Evolutionary conservation across 2,329 filamentous ascomycete species (phyloP), one percentile per base, ranked within the genome.

Genomic region (Dichotomopilus funicola): DNA sequence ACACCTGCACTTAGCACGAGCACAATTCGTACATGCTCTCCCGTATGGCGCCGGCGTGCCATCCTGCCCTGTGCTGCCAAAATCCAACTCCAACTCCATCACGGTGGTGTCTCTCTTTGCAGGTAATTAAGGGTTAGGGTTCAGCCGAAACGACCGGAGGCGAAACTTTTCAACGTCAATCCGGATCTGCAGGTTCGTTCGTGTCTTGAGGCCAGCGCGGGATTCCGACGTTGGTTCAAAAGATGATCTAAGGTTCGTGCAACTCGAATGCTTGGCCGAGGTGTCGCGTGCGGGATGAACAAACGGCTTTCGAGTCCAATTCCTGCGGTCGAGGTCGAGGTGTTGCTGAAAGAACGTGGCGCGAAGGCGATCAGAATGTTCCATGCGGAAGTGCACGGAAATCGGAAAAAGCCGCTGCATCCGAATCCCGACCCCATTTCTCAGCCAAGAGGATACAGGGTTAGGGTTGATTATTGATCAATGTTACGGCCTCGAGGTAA

Each of bases 1-100:
- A 64, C 76, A 78, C 61, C 76, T 75, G 66, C 74, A 77, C 61
- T 78, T 78, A 36, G 75, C 73, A 46, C 69, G 68, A 46, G 74
- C 73, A 62, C 75, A 78, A 61, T 74, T 76, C 38, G 70, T 72
- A 58, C 75, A 77, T 1, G 75, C 75, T 44, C 72, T 66, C 27
- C 74, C 74, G 58, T 76, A 77, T 13, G 61, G 58, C 7, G 63
- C 60, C 7, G 60, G 58, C 19, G 47, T 58, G 31, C 57, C 59
- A 47, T 51, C 53, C 11, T 49, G 36, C 13, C 40, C 49, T 34
- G 36, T 49, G 40, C 37, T 40, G 34, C 44, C 19, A 7, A 27
- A 27, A 27, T 27, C 19, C 19, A 27, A 27, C 19, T 52, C 47
- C 6, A 34, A 12, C 19, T 57, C 56, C 59, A 59, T 60, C 50